These are phyloP conservation scores for Penicillium brevicompactum DNA, from an alignment of 2,329 filamentous ascomycete species.

Conservation along the genomic window DNA sequence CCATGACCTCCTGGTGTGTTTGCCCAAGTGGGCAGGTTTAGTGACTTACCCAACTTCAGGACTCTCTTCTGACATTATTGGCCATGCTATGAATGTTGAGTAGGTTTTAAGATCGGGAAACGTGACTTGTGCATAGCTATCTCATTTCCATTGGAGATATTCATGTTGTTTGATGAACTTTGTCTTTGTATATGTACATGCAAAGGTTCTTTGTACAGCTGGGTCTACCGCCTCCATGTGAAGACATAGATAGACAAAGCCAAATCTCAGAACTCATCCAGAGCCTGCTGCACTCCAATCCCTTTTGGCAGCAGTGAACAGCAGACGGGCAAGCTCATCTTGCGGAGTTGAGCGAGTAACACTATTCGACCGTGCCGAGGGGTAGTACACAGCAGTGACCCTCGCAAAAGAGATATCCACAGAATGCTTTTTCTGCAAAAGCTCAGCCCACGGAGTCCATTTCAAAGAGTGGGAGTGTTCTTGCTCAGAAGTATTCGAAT, in stretches of 20 bases:
- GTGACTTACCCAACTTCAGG: too few relatives aligned
- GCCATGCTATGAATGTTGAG: too few relatives aligned
- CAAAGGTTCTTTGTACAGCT: not conserved
- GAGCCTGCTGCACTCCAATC: conserved; percentile 34
- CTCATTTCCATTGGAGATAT: too few relatives aligned
- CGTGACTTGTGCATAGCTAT: too few relatives aligned
- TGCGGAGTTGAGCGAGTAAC: conserved; percentile 14
- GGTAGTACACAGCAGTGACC: conserved; percentile 23
- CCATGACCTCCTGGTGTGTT: too few relatives aligned
- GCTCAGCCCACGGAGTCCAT: conserved; percentile 25
- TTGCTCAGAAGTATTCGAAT: conserved; percentile 11
- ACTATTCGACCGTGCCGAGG: conserved; percentile 12
- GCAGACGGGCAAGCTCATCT: conserved; percentile 34
- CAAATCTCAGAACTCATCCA: not conserved
- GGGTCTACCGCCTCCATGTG: too few relatives aligned
- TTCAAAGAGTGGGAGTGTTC: not conserved
- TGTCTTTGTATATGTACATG: not conserved
- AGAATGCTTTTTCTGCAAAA: conserved; percentile 17
- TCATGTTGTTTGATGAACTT: too few relatives aligned
- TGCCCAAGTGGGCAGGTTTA: too few relatives aligned
- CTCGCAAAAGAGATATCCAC: conserved; percentile 30
- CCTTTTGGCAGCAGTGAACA: conserved; percentile 39
- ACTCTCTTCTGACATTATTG: too few relatives aligned
- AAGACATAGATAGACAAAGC: not conserved
- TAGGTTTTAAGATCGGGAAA: too few relatives aligned